Percentiles rank a stretch among this genome's conserved stretches.
These are phyloP conservation scores for Cucurbita moschata DNA, from an alignment of 306 rosid genomes.

Conservation along the genomic window DNA sequence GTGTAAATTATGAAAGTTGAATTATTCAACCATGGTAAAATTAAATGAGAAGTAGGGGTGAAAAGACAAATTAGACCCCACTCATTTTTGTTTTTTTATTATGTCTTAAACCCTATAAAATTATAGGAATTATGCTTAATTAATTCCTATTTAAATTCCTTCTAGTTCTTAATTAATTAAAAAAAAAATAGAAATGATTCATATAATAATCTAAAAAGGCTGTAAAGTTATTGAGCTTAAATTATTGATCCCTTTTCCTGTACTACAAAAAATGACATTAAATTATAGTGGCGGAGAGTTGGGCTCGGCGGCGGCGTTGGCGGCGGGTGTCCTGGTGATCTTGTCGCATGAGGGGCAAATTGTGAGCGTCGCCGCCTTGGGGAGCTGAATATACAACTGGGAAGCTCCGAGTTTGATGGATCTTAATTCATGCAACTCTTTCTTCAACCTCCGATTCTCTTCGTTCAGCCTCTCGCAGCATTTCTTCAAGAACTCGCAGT, in stretches of 20 bases:
- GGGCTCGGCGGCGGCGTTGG: neutral
- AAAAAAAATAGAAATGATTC: no score
- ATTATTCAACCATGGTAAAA: neutral
- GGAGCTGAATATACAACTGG: conserved; percentile 22
- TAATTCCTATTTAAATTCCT: neutral
- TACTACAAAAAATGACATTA: neutral
- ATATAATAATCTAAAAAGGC: neutral
- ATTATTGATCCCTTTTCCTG: neutral
- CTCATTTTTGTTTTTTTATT: neutral
- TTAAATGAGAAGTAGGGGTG: neutral
- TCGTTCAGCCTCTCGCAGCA: conserved; percentile 43
- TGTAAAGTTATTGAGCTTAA: no score
- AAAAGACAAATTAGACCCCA: neutral
- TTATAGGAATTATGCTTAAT: neutral
- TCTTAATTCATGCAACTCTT: conserved; percentile 48
- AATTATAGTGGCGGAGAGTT: neutral
- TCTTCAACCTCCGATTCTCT: conserved; percentile 65
- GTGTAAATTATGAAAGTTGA: neutral
- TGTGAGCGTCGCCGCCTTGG: conserved; percentile 17
- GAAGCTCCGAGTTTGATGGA: conserved; percentile 24
- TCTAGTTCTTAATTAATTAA: neutral
- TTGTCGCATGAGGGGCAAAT: conserved; percentile 21
- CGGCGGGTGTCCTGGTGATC: neutral
- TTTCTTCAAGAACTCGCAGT: conserved; percentile 61
- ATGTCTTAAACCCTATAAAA: neutral